Conservation (phyloP, 345 rosid species). For the Boechera divaricarpa region DNA sequence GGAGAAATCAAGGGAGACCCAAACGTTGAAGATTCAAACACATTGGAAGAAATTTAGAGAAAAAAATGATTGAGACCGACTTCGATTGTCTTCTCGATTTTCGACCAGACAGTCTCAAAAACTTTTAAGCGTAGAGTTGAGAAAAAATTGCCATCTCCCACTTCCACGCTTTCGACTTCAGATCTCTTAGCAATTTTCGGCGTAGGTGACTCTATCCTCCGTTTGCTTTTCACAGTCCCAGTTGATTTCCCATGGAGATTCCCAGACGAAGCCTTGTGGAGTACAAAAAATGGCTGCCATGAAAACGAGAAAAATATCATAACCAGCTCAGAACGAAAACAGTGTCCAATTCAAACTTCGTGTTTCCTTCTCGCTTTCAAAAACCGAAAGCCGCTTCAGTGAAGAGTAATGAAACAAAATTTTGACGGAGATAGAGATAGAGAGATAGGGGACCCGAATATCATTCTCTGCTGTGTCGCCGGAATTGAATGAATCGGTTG, state of each 20-base stretch:
- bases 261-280: slow-evolving; percentile 56
- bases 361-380: neutral
- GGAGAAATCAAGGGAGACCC: slow-evolving; percentile 12
- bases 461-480: slow-evolving; percentile 49
- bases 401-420: slow-evolving; percentile 7
- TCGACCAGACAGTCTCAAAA: slow-evolving; percentile 73
- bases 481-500: slow-evolving; percentile 37
- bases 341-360: neutral
- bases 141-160: slow-evolving; percentile 33
- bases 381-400: neutral
- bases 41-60: neutral
- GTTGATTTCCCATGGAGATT: slow-evolving; percentile 49
- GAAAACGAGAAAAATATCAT: neutral
- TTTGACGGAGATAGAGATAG: slow-evolving; percentile 2
- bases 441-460: slow-evolving; percentile 53
- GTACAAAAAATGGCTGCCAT: slow-evolving; percentile 70
- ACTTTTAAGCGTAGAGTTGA: slow-evolving; percentile 55
- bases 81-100: slow-evolving; percentile 58
- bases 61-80: slow-evolving; percentile 44
- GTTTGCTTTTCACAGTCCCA: slow-evolving; percentile 50
- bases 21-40: slow-evolving; percentile 4
- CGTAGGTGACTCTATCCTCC: slow-evolving; percentile 61
- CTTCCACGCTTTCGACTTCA: slow-evolving; percentile 45
- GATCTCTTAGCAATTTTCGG: slow-evolving; percentile 41
- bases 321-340: slow-evolving; percentile 8